Evolutionary conservation across 1,284 basidiomycete species (phyloP), one percentile per base, ranked within the genome.

Genomic region (Marasmius tenuissimus): DNA sequence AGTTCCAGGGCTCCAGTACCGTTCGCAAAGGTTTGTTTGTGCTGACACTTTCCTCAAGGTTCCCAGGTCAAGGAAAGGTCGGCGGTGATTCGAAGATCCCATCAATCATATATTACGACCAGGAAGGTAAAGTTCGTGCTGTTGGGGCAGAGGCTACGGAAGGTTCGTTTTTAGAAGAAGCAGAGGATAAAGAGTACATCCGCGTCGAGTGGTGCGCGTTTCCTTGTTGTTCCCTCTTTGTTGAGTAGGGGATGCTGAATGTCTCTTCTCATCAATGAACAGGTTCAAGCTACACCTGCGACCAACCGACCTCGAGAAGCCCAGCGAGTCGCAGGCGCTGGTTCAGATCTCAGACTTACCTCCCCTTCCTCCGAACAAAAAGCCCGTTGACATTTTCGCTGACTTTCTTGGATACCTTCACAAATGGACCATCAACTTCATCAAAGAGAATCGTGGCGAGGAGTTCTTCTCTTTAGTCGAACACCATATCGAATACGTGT

Each of bases 61-160:
- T 54, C 14, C 52, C 52, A 7, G 52, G 33, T 5, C 52, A 54
- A 35, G n/a, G 33, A 37, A 54, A 14, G 9, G 20, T 37, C 34
- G 37, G 52, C 4, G 74, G 78, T 2, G 73, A 84, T 57, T 80
- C 77, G 8, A 87, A 86, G 69, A 84, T 87, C 34, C 85, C 85
- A 6, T 81, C 84, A 0, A 73, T 85, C 33, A 70, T 87, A 11
- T 85, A 79, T 65, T 87, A 87, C 66, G 79, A 81, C 63, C 66
- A 67, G n/a, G 63, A 72, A 5, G 84, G 85, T 0, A 68, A 65
- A 0, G 74, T 81, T n/a, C 71, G 75, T 52, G 82, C 83, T 4
- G 76, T 79, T 45, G 85, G 86, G 14, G 83, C 85, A 8, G 84
- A 86, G 65, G 81, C 83, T 0, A 68, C 74, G n/a, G 71, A 73